Evolutionary conservation across 2,329 filamentous ascomycete genomes (phyloP).

Genomic region (Pseudonectria foliicola): DNA sequence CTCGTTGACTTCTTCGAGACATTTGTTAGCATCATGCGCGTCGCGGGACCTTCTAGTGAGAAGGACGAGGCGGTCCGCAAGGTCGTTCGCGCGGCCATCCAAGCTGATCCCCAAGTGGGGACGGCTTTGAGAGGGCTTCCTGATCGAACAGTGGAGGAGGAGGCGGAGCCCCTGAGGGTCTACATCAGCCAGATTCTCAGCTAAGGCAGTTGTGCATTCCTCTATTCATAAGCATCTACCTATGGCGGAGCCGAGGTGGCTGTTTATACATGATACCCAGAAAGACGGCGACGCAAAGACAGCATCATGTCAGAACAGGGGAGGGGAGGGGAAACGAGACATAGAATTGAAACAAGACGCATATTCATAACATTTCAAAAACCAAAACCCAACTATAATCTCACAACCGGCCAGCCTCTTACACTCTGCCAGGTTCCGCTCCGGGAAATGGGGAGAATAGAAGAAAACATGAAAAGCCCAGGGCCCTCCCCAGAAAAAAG

Average conservation of each 20-base stretch:
- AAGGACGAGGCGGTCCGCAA: conserved; percentile 30
- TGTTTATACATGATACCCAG: conserved; percentile 6
- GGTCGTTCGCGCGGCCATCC: conserved; percentile 35
- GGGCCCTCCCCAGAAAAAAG: no score
- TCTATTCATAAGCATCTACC: background rate
- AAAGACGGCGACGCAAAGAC: background rate
- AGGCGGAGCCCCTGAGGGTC: conserved; percentile 38
- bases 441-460: no score
- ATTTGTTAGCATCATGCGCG: conserved; percentile 40
- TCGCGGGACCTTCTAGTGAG: conserved; percentile 28
- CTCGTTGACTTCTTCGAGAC: conserved; percentile 49
- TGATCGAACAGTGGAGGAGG: conserved; percentile 43
- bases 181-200: conserved; percentile 38
- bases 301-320: no score
- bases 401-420: no score
- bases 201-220: conserved; percentile 1
- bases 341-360: background rate
- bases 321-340: no score
- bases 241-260: background rate
- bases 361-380: no score
- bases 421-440: no score
- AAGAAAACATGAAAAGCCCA: no score
- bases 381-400: no score
- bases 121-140: conserved; percentile 35
- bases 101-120: conserved; percentile 31